Base-by-base conservation (phyloP, 768 basidiomycete species). In the Termitomyces sp. region DNA sequence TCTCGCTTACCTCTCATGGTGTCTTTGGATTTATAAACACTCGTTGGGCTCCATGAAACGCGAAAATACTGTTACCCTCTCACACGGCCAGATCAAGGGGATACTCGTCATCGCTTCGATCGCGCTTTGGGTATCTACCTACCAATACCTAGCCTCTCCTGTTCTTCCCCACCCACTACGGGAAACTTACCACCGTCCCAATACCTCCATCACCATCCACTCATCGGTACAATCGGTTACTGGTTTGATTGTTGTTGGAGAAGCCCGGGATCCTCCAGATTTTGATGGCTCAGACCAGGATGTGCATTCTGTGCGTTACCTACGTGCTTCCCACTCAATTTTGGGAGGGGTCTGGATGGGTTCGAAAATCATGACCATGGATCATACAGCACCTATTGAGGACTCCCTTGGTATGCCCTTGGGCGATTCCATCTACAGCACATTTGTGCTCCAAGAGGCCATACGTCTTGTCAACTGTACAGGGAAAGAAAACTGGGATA, bases 401-500 rank as follows among this genome's bases (percentile, higher is more conserved):
- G 86, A 93, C 66, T 77, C 78, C 20, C 76, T 76, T 48, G 82
- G 83, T 8, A 76, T 72, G 2, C 74, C 75, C 3, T 72, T 90
- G 1, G 89, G 89, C 12, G 89, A 92, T 65, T 90, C 91, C 1
- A 87, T 95, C 49, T 96, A 96, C 68, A 80, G 77, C 22, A 80
- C 93, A 0, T 98, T 98, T 68, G 79, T 89, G 6, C 69, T 97
- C 18, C 95, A 98, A 69, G 96, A 98, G 68, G 91, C 89, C 2
- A 87, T 78, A 15, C 81, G 91, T 11, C 71, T 98, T 33, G 82
- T 88, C 13, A 78, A 85, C 59, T 82, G 78, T 49, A 78, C 81
- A 9, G 65, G 69, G 12, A 49, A 41, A 42, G 66, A 73, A 47
- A 61, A 65, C 46, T 72, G 69, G 64, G 75, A 84, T 59, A 85